Evolutionary conservation across 179 eudicot genomes (phyloP), one percentile per base, ranked within the genome.

Genomic region (Drosera spatulata): DNA sequence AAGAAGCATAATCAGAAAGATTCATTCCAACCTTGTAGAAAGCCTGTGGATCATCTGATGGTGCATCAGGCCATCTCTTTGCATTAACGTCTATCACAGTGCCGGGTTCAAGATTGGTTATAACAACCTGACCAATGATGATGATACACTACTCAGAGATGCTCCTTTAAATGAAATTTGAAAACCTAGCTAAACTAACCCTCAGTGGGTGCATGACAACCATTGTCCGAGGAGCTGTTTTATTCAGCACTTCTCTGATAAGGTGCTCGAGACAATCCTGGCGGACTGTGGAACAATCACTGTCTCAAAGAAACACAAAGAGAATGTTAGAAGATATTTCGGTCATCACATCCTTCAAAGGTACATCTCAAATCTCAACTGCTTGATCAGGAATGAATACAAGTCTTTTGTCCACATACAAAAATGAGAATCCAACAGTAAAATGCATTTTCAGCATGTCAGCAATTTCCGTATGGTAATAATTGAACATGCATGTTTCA

Each of bases 31-130:
- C 99, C 93, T 89, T 93, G 75, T 93, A 93, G 43, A 94, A 80
- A 60, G 99, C 79, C n/a, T 77, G 42, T 22, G 33, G 33, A 53
- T 89, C 99, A 66, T 83, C 85, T 41, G 74, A 55, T 63, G 61
- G 93, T 70, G 97, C 93, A 72, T 89, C 90, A 40, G 99, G 99
- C 99, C 99, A 93, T 79, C 70, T 89, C 84, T 85, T 89, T 7
- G 97, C 99, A 82, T 89, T 88, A 66, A 86, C 82, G 53, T 89
- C 78, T 74, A 80, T 82, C 14, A 82, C 76, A 53, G 75, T 64
- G 44, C 84, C 84, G 54, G 81, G 78, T 57, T 84, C 95, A 59
- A 93, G 75, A 72, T 93, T 93, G 54, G 99, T 89, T 68, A 93
- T 89, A 59, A 93, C 88, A 61, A 93, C 90, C 97, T 93, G 61